Evolutionary conservation across 257 asterid species (phyloP), one percentile per base, ranked within the genome.

Genomic region (Solanum dulcamara): DNA sequence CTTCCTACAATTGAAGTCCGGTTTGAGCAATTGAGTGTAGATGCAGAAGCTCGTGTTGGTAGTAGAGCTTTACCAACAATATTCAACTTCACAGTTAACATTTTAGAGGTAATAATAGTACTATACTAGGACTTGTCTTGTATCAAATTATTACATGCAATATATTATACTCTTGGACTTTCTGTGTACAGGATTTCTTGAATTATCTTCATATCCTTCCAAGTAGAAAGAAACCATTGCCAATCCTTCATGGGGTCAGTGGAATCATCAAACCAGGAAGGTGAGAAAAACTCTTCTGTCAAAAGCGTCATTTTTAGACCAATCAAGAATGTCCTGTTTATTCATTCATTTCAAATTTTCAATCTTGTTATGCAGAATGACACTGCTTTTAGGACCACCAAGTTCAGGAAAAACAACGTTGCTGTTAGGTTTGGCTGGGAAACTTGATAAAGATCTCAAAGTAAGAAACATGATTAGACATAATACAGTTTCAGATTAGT

Each of bases 261-360:
- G 97, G 98, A 68, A 92, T 92, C 88, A 90, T 96, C 89, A 93
- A 92, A 88, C 99, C 98, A 15, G 97, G 97, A 89, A 94, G 97
- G 98, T 94, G 81, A 87, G 86, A 11, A 30, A 5, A 84, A 8
- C 28, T 44, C 5, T 83, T 26, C 3, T 50, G 32, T 33, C 55
- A 24, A 84, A 67, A 28, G 40, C 20, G 0, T 62, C 13, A 17
- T 75, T 15, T 72, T 80, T 53, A 24, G 33, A 74, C 59, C 4
- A 12, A 15, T 60, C 72, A 33, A 55, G 32, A 60, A 17, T 26
- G 17, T 81, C 62, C 22, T 53, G 68, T 59, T 38, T 22, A 51
- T 66, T 35, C 72, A 1, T 30, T 81, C 44, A 37, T 66, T 57
- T 60, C n/a, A n/a, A n/a, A n/a, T n/a, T n/a, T n/a, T n/a, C 82